phyloP scores from a whole-genome alignment of 2,329 filamentous ascomycete species.

The Talaromyces marneffei region DNA sequence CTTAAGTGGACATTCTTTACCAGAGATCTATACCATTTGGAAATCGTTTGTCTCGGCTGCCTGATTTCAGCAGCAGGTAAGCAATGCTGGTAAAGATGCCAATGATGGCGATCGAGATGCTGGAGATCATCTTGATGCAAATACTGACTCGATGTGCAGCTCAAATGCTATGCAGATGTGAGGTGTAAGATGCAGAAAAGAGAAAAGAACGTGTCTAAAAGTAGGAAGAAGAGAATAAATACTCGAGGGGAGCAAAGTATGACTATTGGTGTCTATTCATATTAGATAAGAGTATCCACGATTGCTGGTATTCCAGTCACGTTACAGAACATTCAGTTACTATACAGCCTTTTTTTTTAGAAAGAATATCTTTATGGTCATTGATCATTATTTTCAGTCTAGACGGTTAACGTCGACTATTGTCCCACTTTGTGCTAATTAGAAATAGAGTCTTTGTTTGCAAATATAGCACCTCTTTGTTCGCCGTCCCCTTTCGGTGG shows the following conservation, averaged over 20 bases:
- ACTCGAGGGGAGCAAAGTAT: not conserved
- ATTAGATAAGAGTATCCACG: not conserved
- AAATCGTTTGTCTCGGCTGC: not conserved
- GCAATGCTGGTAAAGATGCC: not conserved
- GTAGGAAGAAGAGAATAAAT: not conserved
- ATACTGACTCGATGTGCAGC: not conserved
- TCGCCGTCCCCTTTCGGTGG: not conserved
- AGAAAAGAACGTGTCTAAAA: not conserved
- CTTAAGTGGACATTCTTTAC: too few relatives aligned
- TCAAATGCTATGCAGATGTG: not conserved
- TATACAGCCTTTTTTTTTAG: not conserved
- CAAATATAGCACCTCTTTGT: not conserved
- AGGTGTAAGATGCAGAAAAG: not conserved
- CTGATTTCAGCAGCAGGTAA: not conserved
- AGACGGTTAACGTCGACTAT: not conserved
- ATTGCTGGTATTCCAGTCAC: not conserved
- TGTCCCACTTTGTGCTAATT: not conserved
- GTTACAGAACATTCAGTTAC: not conserved
- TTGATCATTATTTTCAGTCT: not conserved
- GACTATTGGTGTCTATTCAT: not conserved
- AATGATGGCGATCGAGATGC: not conserved
- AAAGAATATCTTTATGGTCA: not conserved
- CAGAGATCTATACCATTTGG: not conserved
- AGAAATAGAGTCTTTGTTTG: not conserved
- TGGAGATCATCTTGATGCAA: not conserved